A percentile compares a stretch with the other conserved stretches of the same genome.
Evolutionary conservation across 345 rosid genomes (phyloP).

Genomic region (Microthlaspi erraticum): DNA sequence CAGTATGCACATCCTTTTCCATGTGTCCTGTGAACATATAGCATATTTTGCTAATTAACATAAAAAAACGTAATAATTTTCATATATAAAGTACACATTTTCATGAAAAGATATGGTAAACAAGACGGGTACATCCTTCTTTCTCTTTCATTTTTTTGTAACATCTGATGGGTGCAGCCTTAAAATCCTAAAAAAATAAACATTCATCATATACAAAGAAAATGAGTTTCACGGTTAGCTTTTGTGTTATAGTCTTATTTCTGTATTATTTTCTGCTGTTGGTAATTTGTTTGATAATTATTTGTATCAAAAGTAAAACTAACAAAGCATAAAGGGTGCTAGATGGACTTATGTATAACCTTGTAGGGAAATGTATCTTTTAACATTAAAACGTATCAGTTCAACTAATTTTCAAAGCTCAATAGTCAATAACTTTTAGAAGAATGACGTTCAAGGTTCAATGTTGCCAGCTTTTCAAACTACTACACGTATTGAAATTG

Average conservation of each 20-base stretch:
- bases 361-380: conserved; percentile 7
- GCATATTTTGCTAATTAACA: not conserved
- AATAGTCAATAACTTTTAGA: not conserved
- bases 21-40: conserved; percentile 32
- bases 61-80: not conserved
- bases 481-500: conserved; percentile 35
- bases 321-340: conserved; percentile 25
- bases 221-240: not conserved
- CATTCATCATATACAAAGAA: not conserved
- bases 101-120: not conserved
- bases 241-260: not conserved
- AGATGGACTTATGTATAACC: conserved; percentile 11
- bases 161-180: not conserved
- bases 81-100: not conserved
- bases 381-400: conserved; percentile 20
- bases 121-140: not conserved
- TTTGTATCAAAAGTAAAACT: not conserved
- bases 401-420: conserved; percentile 23
- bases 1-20: conserved; percentile 29
- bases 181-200: not conserved
- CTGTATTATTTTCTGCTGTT: not conserved
- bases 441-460: conserved; percentile 31
- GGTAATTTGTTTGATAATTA: not conserved
- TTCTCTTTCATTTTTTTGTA: not conserved
- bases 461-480: conserved; percentile 31